phyloP scores from a whole-genome alignment of 495 filamentous ascomycete species.

The Penicillium turbatum region DNA sequence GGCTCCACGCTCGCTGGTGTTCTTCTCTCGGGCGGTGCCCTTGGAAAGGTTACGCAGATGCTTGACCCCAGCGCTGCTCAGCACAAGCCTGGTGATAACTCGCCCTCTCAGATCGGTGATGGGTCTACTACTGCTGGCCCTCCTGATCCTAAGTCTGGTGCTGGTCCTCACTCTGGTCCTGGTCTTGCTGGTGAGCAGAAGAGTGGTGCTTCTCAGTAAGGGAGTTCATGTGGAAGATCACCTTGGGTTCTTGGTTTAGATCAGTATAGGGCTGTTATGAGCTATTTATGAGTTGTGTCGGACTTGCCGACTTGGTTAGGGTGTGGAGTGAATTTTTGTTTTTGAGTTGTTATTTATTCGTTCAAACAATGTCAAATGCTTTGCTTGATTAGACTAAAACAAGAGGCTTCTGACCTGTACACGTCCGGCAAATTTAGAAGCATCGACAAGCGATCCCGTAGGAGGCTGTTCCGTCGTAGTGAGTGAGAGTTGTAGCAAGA shows the following conservation, averaged over 20 bases:
- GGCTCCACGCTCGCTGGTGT: conserved; percentile 21
- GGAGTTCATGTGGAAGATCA: background rate
- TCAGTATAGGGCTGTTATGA: background rate
- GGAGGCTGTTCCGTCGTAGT: background rate
- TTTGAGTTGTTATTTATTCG: conserved; percentile 8
- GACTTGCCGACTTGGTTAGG: background rate
- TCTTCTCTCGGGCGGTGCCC: conserved; percentile 14
- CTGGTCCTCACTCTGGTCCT: conserved; percentile 8
- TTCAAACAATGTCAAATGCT: conserved; percentile 5
- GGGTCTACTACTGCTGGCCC: conserved; percentile 1
- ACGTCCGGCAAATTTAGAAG: background rate
- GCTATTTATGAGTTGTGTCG: background rate
- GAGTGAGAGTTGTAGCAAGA: background rate
- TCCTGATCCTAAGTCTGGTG: conserved; percentile 2
- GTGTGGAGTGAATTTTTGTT: background rate
- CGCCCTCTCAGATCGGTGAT: background rate
- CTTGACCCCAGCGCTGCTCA: conserved; percentile 9
- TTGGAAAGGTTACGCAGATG: conserved; percentile 15
- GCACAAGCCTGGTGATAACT: background rate
- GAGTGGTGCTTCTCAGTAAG: background rate
- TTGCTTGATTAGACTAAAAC: background rate
- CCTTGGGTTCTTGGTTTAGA: background rate
- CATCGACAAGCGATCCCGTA: background rate
- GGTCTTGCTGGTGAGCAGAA: conserved; percentile 1
- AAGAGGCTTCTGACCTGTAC: background rate